Conservation (phyloP, 2,329 filamentous ascomycete species). For the Fusarium gaditjirri region DNA sequence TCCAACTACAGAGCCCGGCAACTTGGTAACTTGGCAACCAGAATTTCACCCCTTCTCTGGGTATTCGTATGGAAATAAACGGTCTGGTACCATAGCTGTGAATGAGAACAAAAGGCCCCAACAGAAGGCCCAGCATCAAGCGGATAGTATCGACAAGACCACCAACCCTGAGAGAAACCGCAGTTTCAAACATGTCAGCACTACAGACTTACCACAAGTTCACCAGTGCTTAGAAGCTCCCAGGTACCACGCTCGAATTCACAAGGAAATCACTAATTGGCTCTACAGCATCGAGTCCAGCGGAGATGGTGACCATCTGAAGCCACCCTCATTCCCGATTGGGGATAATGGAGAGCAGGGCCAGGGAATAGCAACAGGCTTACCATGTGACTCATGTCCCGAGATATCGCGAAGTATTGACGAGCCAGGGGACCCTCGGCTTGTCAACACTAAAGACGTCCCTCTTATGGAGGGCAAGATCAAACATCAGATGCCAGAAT, state of each 20-base stretch:
- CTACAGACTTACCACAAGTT: not conserved
- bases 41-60: constrained; percentile 27
- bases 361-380: not conserved
- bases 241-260: not conserved
- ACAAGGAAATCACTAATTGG: constrained; percentile 6
- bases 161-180: not conserved
- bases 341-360: not conserved
- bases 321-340: not conserved
- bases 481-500: not conserved
- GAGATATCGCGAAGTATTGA: not conserved
- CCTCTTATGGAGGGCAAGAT: not conserved
- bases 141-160: not conserved
- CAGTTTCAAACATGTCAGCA: not conserved
- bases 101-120: not conserved
- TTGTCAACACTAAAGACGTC: not conserved
- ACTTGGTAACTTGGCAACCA: not conserved
- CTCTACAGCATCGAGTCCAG: not conserved
- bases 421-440: not conserved
- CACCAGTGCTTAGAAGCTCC: not conserved
- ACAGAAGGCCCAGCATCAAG: not conserved
- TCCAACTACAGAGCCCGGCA: not conserved
- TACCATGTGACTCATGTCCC: not conserved
- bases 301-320: not conserved
- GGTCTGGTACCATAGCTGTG: not conserved
- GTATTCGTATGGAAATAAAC: constrained; percentile 34